Base-by-base conservation (phyloP, 148 eudicot genomes). In the Fallopia convolvulus region DNA sequence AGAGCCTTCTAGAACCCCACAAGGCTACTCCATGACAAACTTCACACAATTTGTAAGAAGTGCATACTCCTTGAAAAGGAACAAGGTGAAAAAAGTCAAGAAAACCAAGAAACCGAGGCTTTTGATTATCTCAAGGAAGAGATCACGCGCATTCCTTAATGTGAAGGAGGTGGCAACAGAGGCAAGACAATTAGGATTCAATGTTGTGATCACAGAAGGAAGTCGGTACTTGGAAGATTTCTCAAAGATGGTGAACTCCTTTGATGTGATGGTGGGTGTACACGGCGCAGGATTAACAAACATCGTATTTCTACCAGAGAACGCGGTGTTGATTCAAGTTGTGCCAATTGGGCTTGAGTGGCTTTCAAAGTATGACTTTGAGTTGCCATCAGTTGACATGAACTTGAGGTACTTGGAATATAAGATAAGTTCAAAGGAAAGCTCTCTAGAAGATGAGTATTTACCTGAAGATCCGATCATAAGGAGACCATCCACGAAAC, bases 211-310 rank as follows among this genome's bases (percentile, higher is more conserved):
- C n/a, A 47, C 76, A 0, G 88, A 87, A 32, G 84, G 82, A 41
- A 15, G 55, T 17, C 5, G 40, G 15, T 42, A 81, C 11, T 23
- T 88, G 13, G 23, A 81, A 0, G 7, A 32, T 5, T 79, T 85
- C 63, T 81, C 95, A 8, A 41, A 77, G 12, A 26, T 79, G 26
- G 95, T 89, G 74, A 92, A 92, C 74, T 83, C 88, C 0, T 80
- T 80, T 40, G 95, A 93, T 79, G 89, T 90, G 52, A 77, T 89
- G 82, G 73, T 90, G 81, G 95, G 90, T 21, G 90, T 89, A 20
- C 97, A 92, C 75, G 97, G 97, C 17, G 94, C 97, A 13, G 93
- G 97, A 3, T 71, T 90, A 8, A 89, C 94, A 50, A 90, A 90
- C 82, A 84, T 83, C 56, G 77, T 92, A 72, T 92, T 86, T 39